Conservation (phyloP, 1,139 yeast genomes). For the Taphrina flavorubra region DNA sequence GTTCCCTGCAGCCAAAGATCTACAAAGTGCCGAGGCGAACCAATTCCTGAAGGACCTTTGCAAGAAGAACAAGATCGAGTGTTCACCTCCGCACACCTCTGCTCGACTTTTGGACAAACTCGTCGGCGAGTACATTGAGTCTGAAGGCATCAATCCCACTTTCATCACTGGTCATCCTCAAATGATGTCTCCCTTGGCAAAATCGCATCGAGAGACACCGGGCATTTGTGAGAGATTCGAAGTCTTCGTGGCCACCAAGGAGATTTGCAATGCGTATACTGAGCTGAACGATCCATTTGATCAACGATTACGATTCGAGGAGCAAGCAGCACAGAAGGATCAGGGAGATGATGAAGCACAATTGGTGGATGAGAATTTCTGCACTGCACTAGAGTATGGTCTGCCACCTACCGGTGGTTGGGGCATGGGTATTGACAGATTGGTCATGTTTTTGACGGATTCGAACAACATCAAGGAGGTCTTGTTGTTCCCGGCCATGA, state of each 20-base stretch:
- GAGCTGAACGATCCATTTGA: conserved; percentile 99
- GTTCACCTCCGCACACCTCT: conserved; percentile 95
- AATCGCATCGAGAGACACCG: conserved; percentile 86
- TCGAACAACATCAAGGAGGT: conserved; percentile 98
- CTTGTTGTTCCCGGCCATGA: conserved; percentile 56
- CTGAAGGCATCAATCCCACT: conserved; percentile 92
- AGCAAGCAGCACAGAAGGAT: conserved; percentile 97
- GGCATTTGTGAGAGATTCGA: conserved; percentile 98
- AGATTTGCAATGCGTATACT: conserved; percentile 96
- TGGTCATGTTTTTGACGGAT: conserved; percentile 94
- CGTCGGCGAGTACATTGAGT: conserved; percentile 90
- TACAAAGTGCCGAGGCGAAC: conserved; percentile 93
- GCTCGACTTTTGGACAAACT: conserved; percentile 98
- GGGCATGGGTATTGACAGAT: conserved; percentile 99
- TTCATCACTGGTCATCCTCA: conserved; percentile 98
- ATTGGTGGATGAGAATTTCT: conserved; percentile 92
- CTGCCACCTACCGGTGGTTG: conserved; percentile 99
- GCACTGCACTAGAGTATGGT: conserved; percentile 97
- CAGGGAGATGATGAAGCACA: conserved; percentile 99
- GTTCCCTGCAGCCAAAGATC: conserved; percentile 94
- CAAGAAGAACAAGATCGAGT: conserved; percentile 80
- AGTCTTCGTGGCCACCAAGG: conserved; percentile 98
- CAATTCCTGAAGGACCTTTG: conserved; percentile 82
- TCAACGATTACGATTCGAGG: conserved; percentile 59
- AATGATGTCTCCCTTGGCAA: conserved; percentile 99